phyloP scores from a whole-genome alignment of 371 early-diverging fungal species.

The Mucor circinelloides region DNA sequence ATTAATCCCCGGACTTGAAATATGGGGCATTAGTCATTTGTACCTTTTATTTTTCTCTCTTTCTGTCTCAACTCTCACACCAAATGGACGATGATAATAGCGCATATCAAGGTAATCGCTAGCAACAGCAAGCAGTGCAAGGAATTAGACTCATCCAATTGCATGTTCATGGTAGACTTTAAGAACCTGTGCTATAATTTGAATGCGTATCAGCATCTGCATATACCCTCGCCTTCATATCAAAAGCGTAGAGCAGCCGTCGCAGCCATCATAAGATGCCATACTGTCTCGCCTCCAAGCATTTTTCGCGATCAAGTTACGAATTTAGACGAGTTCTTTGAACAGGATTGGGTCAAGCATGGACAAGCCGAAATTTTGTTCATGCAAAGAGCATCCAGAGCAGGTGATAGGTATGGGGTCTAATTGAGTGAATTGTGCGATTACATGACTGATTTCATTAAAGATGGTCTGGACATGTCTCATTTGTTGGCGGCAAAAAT shows the following conservation, averaged over 20 bases:
- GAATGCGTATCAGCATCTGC: slow-evolving; percentile 11
- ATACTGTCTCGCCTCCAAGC: background rate
- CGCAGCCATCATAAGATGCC: slow-evolving; percentile 46
- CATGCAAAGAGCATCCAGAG: slow-evolving; percentile 65
- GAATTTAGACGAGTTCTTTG: slow-evolving; percentile 33
- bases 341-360: slow-evolving; percentile 36
- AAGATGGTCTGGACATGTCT: slow-evolving; percentile 76
- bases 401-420: slow-evolving; percentile 56
- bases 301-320: background rate
- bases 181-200: slow-evolving; percentile 25
- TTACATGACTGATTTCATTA: background rate
- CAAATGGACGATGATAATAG: background rate
- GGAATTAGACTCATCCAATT: background rate
- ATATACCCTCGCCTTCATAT: slow-evolving; percentile 37
- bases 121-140: background rate
- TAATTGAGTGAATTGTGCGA: background rate
- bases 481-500: slow-evolving; percentile 75
- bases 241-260: slow-evolving; percentile 45
- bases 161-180: slow-evolving; percentile 16
- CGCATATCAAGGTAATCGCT: background rate
- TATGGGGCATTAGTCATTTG: background rate
- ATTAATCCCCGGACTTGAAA: background rate
- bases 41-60: background rate
- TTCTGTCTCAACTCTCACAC: background rate
- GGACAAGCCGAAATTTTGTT: slow-evolving; percentile 65